Conservation (phyloP, 768 basidiomycete genomes). For the Terana coerulea region DNA sequence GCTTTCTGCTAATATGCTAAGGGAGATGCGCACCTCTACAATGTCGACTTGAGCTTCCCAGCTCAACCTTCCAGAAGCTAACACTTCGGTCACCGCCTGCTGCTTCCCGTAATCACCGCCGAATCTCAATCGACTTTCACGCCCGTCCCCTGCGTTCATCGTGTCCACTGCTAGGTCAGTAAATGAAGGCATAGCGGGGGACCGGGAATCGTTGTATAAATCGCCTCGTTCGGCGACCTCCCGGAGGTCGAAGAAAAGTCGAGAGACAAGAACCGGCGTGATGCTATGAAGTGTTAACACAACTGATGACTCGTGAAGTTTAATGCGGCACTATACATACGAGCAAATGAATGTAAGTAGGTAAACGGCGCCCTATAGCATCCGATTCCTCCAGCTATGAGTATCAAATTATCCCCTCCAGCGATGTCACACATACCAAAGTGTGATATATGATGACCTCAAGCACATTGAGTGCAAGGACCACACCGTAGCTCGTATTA, state of each 20-base stretch:
- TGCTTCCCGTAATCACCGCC: neutral
- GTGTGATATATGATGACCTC: neutral
- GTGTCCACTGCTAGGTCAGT: neutral
- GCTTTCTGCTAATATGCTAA: too few relatives aligned
- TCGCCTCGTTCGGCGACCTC: neutral
- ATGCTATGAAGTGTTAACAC: neutral
- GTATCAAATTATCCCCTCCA: neutral
- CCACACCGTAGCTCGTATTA: neutral
- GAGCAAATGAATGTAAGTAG: neutral
- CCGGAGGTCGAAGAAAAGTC: neutral
- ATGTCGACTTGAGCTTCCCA: too few relatives aligned
- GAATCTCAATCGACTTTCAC: too few relatives aligned
- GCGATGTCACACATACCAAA: neutral
- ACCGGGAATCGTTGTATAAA: too few relatives aligned
- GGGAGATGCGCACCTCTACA: too few relatives aligned
- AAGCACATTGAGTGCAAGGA: slow-evolving; percentile 5
- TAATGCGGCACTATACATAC: neutral
- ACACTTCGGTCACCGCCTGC: neutral
- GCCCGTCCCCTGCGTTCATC: neutral
- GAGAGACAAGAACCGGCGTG: neutral
- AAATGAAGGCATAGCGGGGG: neutral
- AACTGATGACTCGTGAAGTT: neutral
- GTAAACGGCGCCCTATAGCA: neutral
- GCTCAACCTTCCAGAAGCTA: neutral
- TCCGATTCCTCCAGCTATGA: neutral